Evolutionary conservation across 257 asterid species (phyloP), one percentile per base, ranked within the genome.

Genomic region (Jaltomata sinuosa): DNA sequence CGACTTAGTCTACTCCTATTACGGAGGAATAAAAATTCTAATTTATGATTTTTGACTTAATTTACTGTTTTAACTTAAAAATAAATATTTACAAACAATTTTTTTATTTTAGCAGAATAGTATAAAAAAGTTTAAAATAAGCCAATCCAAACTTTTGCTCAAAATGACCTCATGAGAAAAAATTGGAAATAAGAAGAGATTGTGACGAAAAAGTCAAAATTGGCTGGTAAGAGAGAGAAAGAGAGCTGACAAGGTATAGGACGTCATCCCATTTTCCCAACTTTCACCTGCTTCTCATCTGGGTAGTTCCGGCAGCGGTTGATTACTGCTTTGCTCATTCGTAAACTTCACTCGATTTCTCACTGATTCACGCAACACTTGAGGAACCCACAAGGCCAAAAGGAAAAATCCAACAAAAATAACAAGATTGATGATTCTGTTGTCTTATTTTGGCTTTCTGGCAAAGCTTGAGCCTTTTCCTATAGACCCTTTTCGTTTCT

Each of bases 151-250:
- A n/a, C n/a, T 38, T 7, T 38, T 5, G 42, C 42, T 38, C 7
- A 38, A 38, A 38, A 5, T 38, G 42, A 38, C 7, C 42, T 38
- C 42, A 38, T 38, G 42, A 38, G 42, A 38, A 38, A 38, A n/a
- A n/a, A n/a, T 19, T 19, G 54, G 27, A 71, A 74, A 22, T n/a
- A 42, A 45, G 32, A 45, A n/a, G 45, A 27, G 21, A 14, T 2
- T 14, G 81, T 74, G 81, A 74, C 59, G 14, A 45, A 47, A 45
- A 74, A 25, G 81, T 74, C 81, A 45, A 74, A 74, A 74, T 74
- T 74, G 81, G 81, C 14, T 74, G 81, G 81, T 74, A 74, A 74
- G 81, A 45, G 82, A 77, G 82, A 77, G 62, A 77, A 18, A 19
- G 45, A 18, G 82, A 49, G 82, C 10, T 77, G 82, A 77, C 82